Conservation (phyloP, 345 rosid species). For the Syzygium aromaticum region DNA sequence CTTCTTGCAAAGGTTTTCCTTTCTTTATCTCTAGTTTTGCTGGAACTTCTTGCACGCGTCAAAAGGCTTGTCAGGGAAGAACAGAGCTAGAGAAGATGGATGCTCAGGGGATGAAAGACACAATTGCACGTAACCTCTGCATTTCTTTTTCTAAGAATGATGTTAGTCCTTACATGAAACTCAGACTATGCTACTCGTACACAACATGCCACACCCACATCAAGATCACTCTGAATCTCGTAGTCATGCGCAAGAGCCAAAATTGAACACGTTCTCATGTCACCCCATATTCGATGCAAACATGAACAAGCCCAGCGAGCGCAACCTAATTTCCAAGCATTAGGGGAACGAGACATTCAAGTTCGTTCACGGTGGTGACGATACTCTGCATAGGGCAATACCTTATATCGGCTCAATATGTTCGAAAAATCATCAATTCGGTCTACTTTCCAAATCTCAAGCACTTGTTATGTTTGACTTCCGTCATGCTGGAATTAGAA, state of each 20-base stretch:
- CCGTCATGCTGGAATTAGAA: constrained; percentile 45
- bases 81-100: not conserved
- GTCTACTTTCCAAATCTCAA: constrained; percentile 48
- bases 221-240: not conserved
- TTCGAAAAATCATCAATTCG: not conserved
- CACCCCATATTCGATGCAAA: not conserved
- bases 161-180: not conserved
- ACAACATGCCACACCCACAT: not conserved
- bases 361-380: not conserved
- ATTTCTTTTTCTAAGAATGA: not conserved
- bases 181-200: not conserved
- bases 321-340: constrained; percentile 1
- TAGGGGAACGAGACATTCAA: constrained; percentile 1
- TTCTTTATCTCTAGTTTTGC: not conserved
- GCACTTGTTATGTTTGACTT: constrained; percentile 56
- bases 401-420: not conserved
- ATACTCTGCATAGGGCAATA: not conserved
- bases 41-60: not conserved
- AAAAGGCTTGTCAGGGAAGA: not conserved
- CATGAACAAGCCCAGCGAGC: not conserved
- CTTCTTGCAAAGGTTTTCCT: not conserved
- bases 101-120: not conserved
- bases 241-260: not conserved
- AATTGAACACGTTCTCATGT: not conserved
- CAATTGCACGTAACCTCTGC: not conserved